Conservation (phyloP, 306 rosid genomes). For the Cucumis cinereus region DNA sequence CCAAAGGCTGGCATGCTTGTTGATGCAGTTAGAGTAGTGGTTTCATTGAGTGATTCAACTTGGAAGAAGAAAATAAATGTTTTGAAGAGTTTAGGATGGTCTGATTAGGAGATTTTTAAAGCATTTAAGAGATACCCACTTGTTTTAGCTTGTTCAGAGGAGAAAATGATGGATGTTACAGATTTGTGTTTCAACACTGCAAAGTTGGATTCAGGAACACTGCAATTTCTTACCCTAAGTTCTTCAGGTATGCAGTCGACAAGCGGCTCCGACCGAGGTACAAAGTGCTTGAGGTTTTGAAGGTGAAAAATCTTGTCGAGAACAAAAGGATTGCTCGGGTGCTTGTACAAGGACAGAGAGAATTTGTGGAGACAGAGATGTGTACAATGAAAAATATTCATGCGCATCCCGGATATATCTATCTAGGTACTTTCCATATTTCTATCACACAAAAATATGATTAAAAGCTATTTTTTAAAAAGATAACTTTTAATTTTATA, state of each 20-base stretch:
- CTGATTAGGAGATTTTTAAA: conserved; percentile 1
- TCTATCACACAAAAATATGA: too few species aligned
- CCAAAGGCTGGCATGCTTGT: not conserved
- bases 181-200: conserved; percentile 13
- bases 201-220: not conserved
- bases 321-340: not conserved
- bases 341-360: not conserved
- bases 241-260: not conserved
- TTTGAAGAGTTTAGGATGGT: conserved; percentile 17
- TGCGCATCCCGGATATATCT: too few species aligned
- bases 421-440: too few species aligned
- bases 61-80: conserved; percentile 7
- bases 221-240: not conserved
- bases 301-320: not conserved
- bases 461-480: too few species aligned
- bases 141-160: conserved; percentile 12
- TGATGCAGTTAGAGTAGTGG: not conserved
- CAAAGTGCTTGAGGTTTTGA: conserved; percentile 10
- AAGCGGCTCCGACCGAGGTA: conserved; percentile 6
- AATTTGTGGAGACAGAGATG: not conserved
- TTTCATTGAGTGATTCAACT: conserved; percentile 9
- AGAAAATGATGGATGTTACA: not conserved
- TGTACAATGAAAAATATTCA: too few species aligned
- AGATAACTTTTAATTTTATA: too few species aligned
- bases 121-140: not conserved